A percentile compares a stretch with the other conserved stretches of the same genome.
Conservation (phyloP, 2,329 filamentous ascomycete genomes). For the Davidsoniella australis region DNA sequence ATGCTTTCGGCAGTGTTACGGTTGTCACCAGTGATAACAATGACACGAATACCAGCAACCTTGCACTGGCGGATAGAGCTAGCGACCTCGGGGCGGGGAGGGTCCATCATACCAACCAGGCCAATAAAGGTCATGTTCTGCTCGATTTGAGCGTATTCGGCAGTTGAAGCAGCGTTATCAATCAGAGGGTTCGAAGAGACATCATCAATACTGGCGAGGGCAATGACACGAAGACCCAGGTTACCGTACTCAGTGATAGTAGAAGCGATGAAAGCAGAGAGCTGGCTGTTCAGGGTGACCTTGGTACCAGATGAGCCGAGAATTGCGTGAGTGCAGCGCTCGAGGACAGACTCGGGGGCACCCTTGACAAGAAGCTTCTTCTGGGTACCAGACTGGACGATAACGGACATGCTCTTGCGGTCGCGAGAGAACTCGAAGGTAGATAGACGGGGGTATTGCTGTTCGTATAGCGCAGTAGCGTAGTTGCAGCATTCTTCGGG, state of each 20-base stretch:
- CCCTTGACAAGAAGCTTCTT: conserved; percentile 90
- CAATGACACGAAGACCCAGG: conserved; percentile 83
- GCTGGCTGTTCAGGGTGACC: conserved; percentile 51
- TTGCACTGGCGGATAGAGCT: conserved; percentile 76
- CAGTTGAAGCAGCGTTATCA: conserved; percentile 58
- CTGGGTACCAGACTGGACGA: conserved; percentile 52
- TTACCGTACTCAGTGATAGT: conserved; percentile 86
- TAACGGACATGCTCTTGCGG: conserved; percentile 97
- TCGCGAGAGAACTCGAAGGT: conserved; percentile 96
- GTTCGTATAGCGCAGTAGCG: conserved; percentile 72
- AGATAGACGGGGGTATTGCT: conserved; percentile 54
- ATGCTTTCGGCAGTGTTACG: conserved; percentile 95
- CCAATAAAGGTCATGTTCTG: conserved; percentile 89
- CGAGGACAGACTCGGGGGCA: conserved; percentile 84
- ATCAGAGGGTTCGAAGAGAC: conserved; percentile 53
- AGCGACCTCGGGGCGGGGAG: conserved; percentile 80
- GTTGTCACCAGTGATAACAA: conserved; percentile 97
- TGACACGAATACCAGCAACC: conserved; percentile 84
- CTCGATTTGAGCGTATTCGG: conserved; percentile 74
- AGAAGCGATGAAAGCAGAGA: conserved; percentile 52
- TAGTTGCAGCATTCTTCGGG: conserved; percentile 57
- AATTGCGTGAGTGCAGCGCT: conserved; percentile 71
- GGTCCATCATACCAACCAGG: conserved; percentile 90
- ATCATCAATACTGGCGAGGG: conserved; percentile 69
- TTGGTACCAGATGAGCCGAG: conserved; percentile 64